phyloP scores from a whole-genome alignment of 768 basidiomycete species.

The Nidula microcarpa region DNA sequence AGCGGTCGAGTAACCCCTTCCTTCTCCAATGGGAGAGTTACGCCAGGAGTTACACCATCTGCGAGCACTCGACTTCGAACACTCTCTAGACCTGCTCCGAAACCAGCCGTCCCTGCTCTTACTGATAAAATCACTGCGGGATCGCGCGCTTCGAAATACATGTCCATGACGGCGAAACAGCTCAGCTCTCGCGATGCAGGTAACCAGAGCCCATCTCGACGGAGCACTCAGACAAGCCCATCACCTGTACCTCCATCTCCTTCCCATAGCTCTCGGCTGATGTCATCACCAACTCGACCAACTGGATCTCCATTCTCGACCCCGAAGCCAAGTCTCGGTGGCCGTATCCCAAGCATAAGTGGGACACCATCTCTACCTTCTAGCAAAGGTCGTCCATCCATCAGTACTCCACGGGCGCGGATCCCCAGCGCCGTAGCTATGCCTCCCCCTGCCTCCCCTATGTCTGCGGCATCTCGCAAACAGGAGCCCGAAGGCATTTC shows the following conservation, averaged over 20 bases:
- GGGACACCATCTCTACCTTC: constrained; percentile 29
- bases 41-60: constrained; percentile 34
- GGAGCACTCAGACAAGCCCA: too few species aligned
- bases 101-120: constrained; percentile 25
- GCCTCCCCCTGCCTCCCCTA: constrained; percentile 76
- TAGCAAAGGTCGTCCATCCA: constrained; percentile 31
- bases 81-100: constrained; percentile 25
- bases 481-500: constrained; percentile 28
- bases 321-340: constrained; percentile 49
- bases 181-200: constrained; percentile 44
- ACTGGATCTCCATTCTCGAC: constrained; percentile 67
- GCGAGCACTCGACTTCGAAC: constrained; percentile 23
- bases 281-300: constrained; percentile 38
- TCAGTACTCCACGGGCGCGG: constrained; percentile 60
- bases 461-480: constrained; percentile 21
- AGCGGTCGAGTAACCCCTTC: constrained; percentile 52
- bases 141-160: constrained; percentile 81
- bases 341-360: constrained; percentile 29
- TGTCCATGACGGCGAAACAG: constrained; percentile 82
- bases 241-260: constrained; percentile 8
- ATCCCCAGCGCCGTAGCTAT: constrained; percentile 74
- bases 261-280: constrained; percentile 29
- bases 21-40: constrained; percentile 28
- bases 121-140: constrained; percentile 67
- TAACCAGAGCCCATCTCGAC: background rate